Evolutionary conservation across 768 basidiomycete genomes (phyloP), one percentile per base, ranked within the genome.

Genomic region (Hericium rajendrae): DNA sequence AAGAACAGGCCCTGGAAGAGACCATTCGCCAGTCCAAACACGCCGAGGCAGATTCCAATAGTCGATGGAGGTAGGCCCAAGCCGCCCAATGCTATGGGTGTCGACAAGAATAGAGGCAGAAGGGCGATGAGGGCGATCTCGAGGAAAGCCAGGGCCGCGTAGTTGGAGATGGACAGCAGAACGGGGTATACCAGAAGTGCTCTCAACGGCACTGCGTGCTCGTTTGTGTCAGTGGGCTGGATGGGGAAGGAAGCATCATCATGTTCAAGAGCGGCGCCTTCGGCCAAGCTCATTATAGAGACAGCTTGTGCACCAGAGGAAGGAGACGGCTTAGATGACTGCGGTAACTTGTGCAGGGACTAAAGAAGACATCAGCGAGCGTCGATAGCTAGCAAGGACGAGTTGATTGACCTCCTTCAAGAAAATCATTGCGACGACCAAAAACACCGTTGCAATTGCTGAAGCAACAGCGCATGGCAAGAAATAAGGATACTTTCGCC

Each of bases 91-190:
- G 66, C 64, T 52, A 71, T 60, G 0, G 74, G 74, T 2, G 74
- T 74, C n/a, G 72, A 66, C 52, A 67, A 69, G 62, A 74, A 75
- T 0, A 78, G 64, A 2, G 76, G 76, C 1, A 71, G 64, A 46
- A 76, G 66, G 13, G 73, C 71, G 50, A 60, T 64, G 38, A 67
- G 67, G 0, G 72, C 66, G 53, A 77, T 75, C 20, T 76, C 74
- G 18, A 75, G 65, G n/a, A 73, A 62, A 13, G 69, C 68, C 22
- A 73, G 59, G 4, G 67, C 38, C 0, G 67, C 67, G 54, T 73
- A 73, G 59, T 69, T 71, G 4, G 66, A 66, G 9, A 74, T 62
- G 15, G 72, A 70, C 28, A 71, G 60, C 2, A 72, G 43, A 12
- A 74, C 64, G 9, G 69, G 70, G 6, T 66, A 64, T 2, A 67